Evolutionary conservation across 257 asterid genomes (phyloP).

Genomic region (Solanum virginianum): DNA sequence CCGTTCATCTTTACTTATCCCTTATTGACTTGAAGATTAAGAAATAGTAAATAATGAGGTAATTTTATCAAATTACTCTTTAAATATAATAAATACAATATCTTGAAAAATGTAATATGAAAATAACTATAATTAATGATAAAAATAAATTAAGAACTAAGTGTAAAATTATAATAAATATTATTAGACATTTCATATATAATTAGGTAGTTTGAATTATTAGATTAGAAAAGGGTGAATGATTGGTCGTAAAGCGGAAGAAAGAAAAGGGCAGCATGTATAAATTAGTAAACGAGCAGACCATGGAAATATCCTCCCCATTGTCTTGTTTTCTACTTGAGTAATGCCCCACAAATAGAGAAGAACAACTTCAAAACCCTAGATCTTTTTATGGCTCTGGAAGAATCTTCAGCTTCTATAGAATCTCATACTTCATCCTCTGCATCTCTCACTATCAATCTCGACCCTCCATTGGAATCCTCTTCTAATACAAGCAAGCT

Average conservation of each 20-base stretch:
- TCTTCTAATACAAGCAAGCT: conserved; percentile 19
- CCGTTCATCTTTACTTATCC: no score
- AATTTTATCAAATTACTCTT: no score
- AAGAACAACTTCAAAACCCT: not conserved
- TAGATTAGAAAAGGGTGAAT: not conserved
- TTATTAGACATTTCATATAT: no score
- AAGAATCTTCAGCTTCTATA: not conserved
- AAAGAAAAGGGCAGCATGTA: not conserved
- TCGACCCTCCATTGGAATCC: not conserved
- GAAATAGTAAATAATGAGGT: no score
- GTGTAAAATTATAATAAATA: no score
- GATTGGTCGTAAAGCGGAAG: not conserved
- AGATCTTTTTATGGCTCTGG: not conserved
- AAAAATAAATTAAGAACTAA: no score
- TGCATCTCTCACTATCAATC: not conserved
- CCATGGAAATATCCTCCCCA: not conserved
- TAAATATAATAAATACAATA: no score
- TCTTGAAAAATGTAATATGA: no score
- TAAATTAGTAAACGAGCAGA: not conserved
- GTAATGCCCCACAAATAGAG: no score
- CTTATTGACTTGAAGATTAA: no score
- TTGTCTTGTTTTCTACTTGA: not conserved
- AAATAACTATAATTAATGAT: no score
- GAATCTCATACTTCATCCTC: not conserved
- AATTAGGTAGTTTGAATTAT: no score